Evolutionary conservation across 768 basidiomycete species (phyloP), one percentile per base, ranked within the genome.

Genomic region (Trametes cinnabarina): DNA sequence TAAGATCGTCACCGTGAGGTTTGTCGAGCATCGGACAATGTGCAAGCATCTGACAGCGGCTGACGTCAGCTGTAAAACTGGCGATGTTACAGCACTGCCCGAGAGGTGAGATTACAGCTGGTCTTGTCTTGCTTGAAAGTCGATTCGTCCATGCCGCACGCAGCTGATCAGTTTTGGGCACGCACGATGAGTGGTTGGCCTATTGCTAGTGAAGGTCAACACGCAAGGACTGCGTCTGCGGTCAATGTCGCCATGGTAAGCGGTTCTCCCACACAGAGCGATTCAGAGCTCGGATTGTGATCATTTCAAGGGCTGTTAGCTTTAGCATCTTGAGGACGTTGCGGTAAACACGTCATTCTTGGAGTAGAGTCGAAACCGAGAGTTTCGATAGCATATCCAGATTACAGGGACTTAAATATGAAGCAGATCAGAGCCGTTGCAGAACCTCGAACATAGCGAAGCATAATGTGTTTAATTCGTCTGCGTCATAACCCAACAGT

Each of bases 341-440:
- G 37, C 37, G 15, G n/a, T 9, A 14, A 34, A 22, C 43, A 39
- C 44, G 34, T 37, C 43, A 19, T 47, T 34, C 35, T 22, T 14
- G 25, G n/a, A 28, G 26, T n/a, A 14, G n/a, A 19, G 12, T 52
- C 50, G 43, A 44, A 22, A 47, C 12, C 15, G 39, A 49, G 12
- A 43, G 22, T n/a, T 34, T 53, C 40, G 44, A 59, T 39, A 48
- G 51, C 47, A 35, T n/a, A 52, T 61, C 55, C 55, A 49, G 46
- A 52, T 56, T 57, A 61, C 51, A 61, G 51, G 35, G 22, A 47
- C 50, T 7, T 61, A 61, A 57, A 56, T 57, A 61, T 52, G 22
- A 41, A 52, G 60, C 55, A 52, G 42, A 49, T 46, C 40, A 47
- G 25, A 35, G 19, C 20, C 7, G 30, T 48, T 46, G 51, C 20